Evolutionary conservation across 805 yeast genomes (phyloP).

Genomic region (Yarrowia deformans): DNA sequence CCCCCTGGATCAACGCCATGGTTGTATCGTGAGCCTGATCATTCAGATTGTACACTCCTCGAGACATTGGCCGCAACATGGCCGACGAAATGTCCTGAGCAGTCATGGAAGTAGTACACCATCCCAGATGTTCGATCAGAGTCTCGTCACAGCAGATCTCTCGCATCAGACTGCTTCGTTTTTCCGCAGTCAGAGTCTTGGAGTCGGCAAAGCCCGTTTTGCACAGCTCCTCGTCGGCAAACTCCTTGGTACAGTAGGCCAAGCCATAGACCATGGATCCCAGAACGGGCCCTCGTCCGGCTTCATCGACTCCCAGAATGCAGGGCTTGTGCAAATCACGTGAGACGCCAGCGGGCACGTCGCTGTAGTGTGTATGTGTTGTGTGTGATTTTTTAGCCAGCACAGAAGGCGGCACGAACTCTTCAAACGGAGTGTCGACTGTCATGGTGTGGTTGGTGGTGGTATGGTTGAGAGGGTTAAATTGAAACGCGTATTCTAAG

Average conservation of each 20-base stretch:
- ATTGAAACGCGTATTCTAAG: neutral
- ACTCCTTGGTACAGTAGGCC: conserved; percentile 71
- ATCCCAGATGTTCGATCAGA: conserved; percentile 71
- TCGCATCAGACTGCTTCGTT: conserved; percentile 67
- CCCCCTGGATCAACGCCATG: conserved; percentile 73
- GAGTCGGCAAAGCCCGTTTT: conserved; percentile 91
- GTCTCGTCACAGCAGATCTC: conserved; percentile 61
- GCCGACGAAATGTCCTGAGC: conserved; percentile 88
- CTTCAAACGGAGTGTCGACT: conserved; percentile 5
- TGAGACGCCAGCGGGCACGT: neutral
- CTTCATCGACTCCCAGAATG: conserved; percentile 93
- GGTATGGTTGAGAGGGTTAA: neutral
- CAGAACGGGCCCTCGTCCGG: conserved; percentile 97
- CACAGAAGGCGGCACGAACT: conserved; percentile 22
- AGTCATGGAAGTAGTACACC: conserved; percentile 84
- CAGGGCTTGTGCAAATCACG: conserved; percentile 10
- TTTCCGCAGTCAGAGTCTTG: conserved; percentile 77
- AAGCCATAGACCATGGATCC: conserved; percentile 98
- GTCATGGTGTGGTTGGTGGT: neutral
- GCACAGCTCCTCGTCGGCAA: conserved; percentile 56
- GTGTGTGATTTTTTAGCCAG: neutral
- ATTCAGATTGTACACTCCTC: conserved; percentile 76
- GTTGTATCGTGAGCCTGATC: conserved; percentile 98
- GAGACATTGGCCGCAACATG: conserved; percentile 70
- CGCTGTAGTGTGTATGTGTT: conserved; percentile 18